These are phyloP conservation scores for Juglanconis sp. DNA, from an alignment of 2,329 filamentous ascomycete genomes.

Conservation along the genomic window DNA sequence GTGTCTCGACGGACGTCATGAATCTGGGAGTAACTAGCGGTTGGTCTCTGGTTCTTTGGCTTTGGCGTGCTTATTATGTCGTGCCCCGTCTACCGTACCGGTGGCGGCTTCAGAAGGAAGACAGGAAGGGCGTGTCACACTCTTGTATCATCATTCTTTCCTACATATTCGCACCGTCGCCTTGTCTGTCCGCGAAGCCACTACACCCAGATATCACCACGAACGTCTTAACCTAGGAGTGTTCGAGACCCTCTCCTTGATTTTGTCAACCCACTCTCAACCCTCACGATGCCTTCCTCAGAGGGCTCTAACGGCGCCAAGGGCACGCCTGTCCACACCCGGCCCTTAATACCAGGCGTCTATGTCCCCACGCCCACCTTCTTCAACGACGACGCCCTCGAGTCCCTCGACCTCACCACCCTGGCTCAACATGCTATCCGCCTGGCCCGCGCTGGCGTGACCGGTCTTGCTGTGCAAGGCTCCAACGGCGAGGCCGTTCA, in stretches of 20 bases:
- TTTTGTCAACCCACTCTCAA: neutral
- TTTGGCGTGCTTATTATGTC: too few species aligned
- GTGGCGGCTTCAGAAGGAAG: too few species aligned
- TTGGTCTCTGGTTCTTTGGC: too few species aligned
- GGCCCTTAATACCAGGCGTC: slow-evolving; percentile 33
- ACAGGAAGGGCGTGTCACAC: too few species aligned
- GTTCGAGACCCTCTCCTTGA: neutral
- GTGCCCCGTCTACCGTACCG: too few species aligned
- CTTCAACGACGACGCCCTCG: slow-evolving; percentile 42
- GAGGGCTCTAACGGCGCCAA: neutral
- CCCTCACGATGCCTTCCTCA: neutral
- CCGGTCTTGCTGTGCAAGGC: slow-evolving; percentile 61
- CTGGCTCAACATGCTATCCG: slow-evolving; percentile 50
- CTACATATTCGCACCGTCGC: too few species aligned
- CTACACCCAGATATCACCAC: neutral
- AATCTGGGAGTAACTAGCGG: too few species aligned
- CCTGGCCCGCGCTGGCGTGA: slow-evolving; percentile 56
- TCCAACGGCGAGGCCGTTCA: slow-evolving; percentile 68
- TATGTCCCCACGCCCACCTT: slow-evolving; percentile 58
- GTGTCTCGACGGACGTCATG: too few species aligned
- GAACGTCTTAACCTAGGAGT: neutral
- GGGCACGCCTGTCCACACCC: neutral
- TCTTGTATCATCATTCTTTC: too few species aligned
- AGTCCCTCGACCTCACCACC: slow-evolving; percentile 49
- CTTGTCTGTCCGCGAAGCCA: too few species aligned